Base-by-base conservation (phyloP, 2,329 filamentous ascomycete species). In the Stylonectria norvegica region DNA sequence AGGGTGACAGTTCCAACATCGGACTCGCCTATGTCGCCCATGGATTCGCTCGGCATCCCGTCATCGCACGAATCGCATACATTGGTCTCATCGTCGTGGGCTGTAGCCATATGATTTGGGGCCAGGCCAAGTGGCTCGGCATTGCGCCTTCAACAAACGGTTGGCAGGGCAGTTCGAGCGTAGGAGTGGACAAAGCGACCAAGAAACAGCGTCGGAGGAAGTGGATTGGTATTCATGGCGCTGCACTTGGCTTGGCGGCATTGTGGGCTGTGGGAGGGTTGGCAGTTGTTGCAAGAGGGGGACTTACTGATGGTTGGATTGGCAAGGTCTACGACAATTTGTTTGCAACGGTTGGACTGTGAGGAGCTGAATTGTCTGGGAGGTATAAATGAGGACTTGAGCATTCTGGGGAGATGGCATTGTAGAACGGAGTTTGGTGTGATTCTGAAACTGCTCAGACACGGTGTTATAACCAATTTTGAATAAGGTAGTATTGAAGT, bases 1-100 rank as follows among this genome's bases (percentile, higher is more conserved):
- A 94, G 38, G 90, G 90, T 5, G 89, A 90, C 43, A 89, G 83
- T 56, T 86, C 87, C n/a, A 84, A 91, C 38, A 83, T 96, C 28
- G 86, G 87, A 1, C 70, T 97, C 10, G 83, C 80, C 10, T 97
- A 86, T 61, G 83, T 96, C 6, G 80, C 83, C 10, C 90, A 97
- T 65, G 88, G 87, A 3, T 93, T 96, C 58, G 81, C 85, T 20
- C 75, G 79, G 11, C 83, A 87, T 55, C 81, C 83, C 0, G 50
- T 73, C 2, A 61, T 84, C 7, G 79, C 85, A n/a, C 85, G 81
- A 61, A 53, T 75, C 1, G 83, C 85, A 1, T 95, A 94, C 61
- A 57, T 70, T 1, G 74, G 81, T 2, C 70, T 96, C 34, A 69
- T 95, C 5, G 70, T 69, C 12, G 66, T 83, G 0, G 85, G 81